phyloP scores from a whole-genome alignment of 1,284 basidiomycete species.

The Trametes versicolor region DNA sequence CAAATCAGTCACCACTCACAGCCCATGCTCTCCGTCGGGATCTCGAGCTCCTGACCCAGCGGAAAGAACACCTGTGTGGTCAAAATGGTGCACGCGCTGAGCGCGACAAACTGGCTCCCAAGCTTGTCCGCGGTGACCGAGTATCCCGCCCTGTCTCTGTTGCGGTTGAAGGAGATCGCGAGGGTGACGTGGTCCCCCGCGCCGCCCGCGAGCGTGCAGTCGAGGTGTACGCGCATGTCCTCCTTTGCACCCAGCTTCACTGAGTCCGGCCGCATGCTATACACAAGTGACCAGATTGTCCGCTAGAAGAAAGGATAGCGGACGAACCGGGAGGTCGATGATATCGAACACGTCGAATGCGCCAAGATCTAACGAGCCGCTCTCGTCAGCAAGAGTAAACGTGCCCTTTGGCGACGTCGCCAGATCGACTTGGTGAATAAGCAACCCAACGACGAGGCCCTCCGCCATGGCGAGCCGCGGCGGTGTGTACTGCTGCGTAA shows the following conservation, averaged over 20 bases:
- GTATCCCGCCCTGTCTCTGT: slow-evolving; percentile 20
- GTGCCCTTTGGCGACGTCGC: slow-evolving; percentile 12
- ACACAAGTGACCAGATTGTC: neutral
- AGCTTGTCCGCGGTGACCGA: slow-evolving; percentile 19
- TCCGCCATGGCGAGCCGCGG: slow-evolving; percentile 18
- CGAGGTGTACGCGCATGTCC: slow-evolving; percentile 21
- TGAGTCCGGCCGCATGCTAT: neutral
- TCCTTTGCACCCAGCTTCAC: slow-evolving; percentile 16
- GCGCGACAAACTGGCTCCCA: slow-evolving; percentile 5
- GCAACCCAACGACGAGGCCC: slow-evolving; percentile 17
- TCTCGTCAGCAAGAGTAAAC: slow-evolving; percentile 7
- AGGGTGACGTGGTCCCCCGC: slow-evolving; percentile 8
- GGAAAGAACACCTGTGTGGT: slow-evolving; percentile 22
- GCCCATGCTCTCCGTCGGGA: slow-evolving; percentile 20
- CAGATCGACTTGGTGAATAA: slow-evolving; percentile 11
- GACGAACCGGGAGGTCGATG: slow-evolving; percentile 17
- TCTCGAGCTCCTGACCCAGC: slow-evolving; percentile 14
- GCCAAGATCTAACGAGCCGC: slow-evolving; percentile 15
- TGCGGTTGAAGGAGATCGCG: slow-evolving; percentile 18
- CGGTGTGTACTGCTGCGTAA: slow-evolving; percentile 6
- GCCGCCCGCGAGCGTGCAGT: slow-evolving; percentile 12
- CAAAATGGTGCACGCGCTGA: slow-evolving; percentile 15
- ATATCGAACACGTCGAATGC: slow-evolving; percentile 15
- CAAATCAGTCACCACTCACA: slow-evolving; percentile 4
- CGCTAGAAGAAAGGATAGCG: neutral